These are phyloP conservation scores for Colletotrichum horii DNA, from an alignment of 2,329 filamentous ascomycete genomes.

Conservation along the genomic window DNA sequence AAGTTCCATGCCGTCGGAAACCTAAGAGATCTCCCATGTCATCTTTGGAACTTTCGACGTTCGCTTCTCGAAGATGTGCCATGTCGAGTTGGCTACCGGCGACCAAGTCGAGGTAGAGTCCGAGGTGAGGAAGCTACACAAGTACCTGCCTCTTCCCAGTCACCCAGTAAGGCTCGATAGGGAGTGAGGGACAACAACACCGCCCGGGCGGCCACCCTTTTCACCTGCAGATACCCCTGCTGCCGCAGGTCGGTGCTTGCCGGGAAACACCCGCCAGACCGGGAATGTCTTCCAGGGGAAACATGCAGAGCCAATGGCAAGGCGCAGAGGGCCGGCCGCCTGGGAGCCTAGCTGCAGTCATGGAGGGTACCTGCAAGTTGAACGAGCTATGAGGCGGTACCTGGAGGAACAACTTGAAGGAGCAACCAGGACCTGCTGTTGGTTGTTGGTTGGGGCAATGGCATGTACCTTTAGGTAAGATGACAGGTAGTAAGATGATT, in stretches of 20 bases:
- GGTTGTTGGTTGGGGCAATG: neutral
- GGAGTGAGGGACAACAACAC: neutral
- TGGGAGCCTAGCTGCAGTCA: neutral
- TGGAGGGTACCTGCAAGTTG: neutral
- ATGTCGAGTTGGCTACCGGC: neutral
- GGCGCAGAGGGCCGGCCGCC: neutral
- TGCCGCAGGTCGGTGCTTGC: slow-evolving; percentile 3
- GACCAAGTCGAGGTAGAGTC: neutral
- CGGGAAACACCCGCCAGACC: slow-evolving; percentile 6
- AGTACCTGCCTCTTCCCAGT: neutral
- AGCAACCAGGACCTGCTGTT: neutral
- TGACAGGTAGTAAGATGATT: neutral
- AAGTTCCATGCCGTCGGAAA: neutral
- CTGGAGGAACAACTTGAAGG: neutral
- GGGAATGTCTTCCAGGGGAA: slow-evolving; percentile 1
- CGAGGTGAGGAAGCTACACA: neutral
- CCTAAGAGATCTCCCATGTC: neutral
- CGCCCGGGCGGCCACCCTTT: neutral
- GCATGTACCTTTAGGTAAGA: neutral
- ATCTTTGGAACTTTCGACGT: neutral
- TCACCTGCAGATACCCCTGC: slow-evolving; percentile 16
- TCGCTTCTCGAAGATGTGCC: neutral
- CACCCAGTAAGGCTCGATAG: neutral
- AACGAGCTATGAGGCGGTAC: neutral
- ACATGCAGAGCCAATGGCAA: slow-evolving; percentile 1